Percentiles rank a stretch among this genome's conserved stretches.
These are phyloP conservation scores for Scheffersomyces spartinae DNA, from an alignment of 805 yeast species.

Conservation along the genomic window DNA sequence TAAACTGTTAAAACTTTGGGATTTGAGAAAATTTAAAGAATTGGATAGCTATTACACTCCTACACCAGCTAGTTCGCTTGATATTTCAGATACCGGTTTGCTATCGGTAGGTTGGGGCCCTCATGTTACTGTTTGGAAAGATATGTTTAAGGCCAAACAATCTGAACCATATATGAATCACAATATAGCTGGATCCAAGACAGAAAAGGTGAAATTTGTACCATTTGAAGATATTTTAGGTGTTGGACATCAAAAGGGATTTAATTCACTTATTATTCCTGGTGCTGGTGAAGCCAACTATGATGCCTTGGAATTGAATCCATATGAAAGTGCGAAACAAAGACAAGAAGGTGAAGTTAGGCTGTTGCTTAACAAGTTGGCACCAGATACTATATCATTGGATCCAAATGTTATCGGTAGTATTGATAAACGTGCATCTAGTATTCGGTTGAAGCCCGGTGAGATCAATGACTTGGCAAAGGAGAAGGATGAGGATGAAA, in stretches of 20 bases:
- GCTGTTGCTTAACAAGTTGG: slow-evolving; percentile 70
- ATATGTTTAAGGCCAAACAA: slow-evolving; percentile 59
- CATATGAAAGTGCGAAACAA: slow-evolving; percentile 83
- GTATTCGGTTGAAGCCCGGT: slow-evolving; percentile 51
- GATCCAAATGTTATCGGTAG: slow-evolving; percentile 84
- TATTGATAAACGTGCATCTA: slow-evolving; percentile 60
- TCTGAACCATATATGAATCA: slow-evolving; percentile 88
- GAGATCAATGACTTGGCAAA: slow-evolving; percentile 35
- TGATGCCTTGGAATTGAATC: slow-evolving; percentile 88
- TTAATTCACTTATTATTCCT: slow-evolving; percentile 81
- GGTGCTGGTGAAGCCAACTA: slow-evolving; percentile 98
- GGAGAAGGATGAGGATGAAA: slow-evolving; percentile 31
- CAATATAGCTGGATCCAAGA: slow-evolving; percentile 63
- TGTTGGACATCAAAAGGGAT: slow-evolving; percentile 68
- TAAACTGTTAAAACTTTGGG: slow-evolving; percentile 82
- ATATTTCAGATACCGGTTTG: slow-evolving; percentile 80
- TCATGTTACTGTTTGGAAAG: slow-evolving; percentile 91
- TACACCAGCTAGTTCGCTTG: slow-evolving; percentile 72
- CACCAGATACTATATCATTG: slow-evolving; percentile 84
- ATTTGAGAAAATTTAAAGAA: slow-evolving; percentile 71
- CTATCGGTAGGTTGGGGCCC: slow-evolving; percentile 93
- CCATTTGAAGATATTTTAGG: slow-evolving; percentile 97
- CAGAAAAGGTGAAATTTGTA: slow-evolving; percentile 60
- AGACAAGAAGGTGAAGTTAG: slow-evolving; percentile 91
- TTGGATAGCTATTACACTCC: slow-evolving; percentile 63